Evolutionary conservation across 2,329 filamentous ascomycete genomes (phyloP), one percentile per base, ranked within the genome.

Genomic region (Talaromyces sp.): DNA sequence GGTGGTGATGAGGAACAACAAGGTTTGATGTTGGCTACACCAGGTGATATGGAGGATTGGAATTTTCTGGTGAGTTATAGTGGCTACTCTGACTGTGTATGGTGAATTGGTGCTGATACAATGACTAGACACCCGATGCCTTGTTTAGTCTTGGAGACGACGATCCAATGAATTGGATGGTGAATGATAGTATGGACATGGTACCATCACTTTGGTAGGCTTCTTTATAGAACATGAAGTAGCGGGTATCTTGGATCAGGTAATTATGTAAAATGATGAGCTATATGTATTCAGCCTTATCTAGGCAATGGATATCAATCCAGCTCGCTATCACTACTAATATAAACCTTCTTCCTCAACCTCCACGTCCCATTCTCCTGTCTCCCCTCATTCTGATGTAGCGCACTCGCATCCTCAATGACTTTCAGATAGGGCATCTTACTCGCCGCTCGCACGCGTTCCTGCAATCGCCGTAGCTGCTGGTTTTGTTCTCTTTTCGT

Each of bases 351-450:
- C 68, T 79, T 79, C 47, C 75, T 70, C 48, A 79, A 61, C 63
- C 77, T 79, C 78, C 77, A 80, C 78, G 63, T 13, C 70, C 74
- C 67, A 70, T 70, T 63, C 74, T 72, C 65, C 74, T 67, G 60
- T n/a, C 31, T 37, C n/a, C 14, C 65, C 63, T 68, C 69, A 33
- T 67, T 70, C 47, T 65, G 66, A 56, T 71, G 74, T 27, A 70
- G 66, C 14, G 70, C 68, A 45, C 74, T 71, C 27, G 72, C 70
- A 59, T 76, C 74, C 48, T 78, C 76, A 35, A 76, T 69, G 54
- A 79, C 73, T 16, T 69, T 76, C 75, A 79, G 76, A 76, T 76
- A 80, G 9, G 78, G 78, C n/a, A 76, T 76, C 48, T 75, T 73
- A 60, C 75, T 75, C 6, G 76, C 77, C 14, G 76, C 73, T 3